These are phyloP conservation scores for Dryadomyces quercivorus DNA, from an alignment of 2,329 filamentous ascomycete species.

Conservation along the genomic window DNA sequence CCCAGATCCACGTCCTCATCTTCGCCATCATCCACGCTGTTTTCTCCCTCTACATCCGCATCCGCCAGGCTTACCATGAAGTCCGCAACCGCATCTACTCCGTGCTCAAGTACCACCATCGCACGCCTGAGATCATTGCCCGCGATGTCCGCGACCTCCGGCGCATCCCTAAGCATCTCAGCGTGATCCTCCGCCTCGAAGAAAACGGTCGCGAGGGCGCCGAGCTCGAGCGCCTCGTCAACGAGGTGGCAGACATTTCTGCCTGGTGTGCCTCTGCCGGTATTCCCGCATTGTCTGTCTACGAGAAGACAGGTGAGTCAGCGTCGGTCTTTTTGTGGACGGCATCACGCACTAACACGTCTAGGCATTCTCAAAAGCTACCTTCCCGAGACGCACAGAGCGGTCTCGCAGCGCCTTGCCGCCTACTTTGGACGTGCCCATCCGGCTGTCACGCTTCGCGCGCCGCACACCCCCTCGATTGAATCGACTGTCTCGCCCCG, in stretches of 20 bases:
- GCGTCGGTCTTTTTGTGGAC: not conserved
- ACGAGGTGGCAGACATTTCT: slow-evolving; percentile 81
- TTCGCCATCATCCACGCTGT: slow-evolving; percentile 64
- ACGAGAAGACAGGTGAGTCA: slow-evolving; percentile 72
- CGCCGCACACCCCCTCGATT: slow-evolving; percentile 55
- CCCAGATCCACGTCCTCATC: slow-evolving; percentile 52
- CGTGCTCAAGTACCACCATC: slow-evolving; percentile 88
- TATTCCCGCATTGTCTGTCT: slow-evolving; percentile 78
- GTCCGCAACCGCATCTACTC: slow-evolving; percentile 67
- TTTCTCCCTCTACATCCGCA: slow-evolving; percentile 79
- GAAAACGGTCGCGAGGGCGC: slow-evolving; percentile 56
- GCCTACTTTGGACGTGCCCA: slow-evolving; percentile 75
- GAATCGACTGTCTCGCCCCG: slow-evolving; percentile 28
- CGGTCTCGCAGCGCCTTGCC: slow-evolving; percentile 66
- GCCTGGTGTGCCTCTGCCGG: slow-evolving; percentile 89
- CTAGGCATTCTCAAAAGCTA: slow-evolving; percentile 80
- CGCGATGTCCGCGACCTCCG: slow-evolving; percentile 68
- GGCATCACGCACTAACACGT: not conserved
- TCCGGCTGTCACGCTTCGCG: slow-evolving; percentile 59
- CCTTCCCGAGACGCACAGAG: slow-evolving; percentile 71
- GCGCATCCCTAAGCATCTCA: slow-evolving; percentile 73
- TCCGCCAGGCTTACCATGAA: slow-evolving; percentile 68
- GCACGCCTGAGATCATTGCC: slow-evolving; percentile 83
- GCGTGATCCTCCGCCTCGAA: slow-evolving; percentile 69
- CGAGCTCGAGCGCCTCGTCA: slow-evolving; percentile 73